Evolutionary conservation across 176 grass and related monocot genomes (phyloP).

Genomic region (Panicum miliaceum): DNA sequence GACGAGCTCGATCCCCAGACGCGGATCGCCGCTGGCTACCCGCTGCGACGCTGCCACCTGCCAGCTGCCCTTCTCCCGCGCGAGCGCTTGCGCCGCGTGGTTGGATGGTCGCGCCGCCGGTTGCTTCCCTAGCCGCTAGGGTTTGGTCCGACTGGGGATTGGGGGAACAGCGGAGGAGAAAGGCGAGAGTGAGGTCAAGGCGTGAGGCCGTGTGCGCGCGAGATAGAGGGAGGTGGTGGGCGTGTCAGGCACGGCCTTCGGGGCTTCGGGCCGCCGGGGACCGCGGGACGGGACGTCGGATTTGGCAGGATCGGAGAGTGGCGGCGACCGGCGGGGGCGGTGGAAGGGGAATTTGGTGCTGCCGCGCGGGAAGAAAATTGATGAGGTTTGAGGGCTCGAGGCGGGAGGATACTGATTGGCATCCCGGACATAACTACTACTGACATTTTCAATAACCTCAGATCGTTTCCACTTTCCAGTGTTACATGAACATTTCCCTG

Average conservation of each 20-base stretch:
- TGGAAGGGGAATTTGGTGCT: slow-evolving; percentile 22
- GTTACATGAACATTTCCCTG: neutral
- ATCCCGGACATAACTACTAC: too few species aligned
- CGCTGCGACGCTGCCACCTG: neutral
- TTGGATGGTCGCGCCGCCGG: neutral
- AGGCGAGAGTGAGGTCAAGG: neutral
- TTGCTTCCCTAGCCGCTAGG: neutral
- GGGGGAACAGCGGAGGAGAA: neutral
- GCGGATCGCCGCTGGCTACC: neutral
- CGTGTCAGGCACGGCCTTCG: neutral
- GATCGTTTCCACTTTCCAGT: neutral
- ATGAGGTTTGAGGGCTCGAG: neutral
- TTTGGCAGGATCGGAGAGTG: neutral
- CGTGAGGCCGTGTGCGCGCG: neutral
- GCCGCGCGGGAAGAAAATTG: slow-evolving; percentile 36
- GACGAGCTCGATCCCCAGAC: neutral
- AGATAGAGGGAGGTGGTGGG: neutral
- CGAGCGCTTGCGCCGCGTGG: neutral
- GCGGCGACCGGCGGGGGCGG: neutral
- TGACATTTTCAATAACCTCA: neutral
- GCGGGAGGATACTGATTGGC: too few species aligned
- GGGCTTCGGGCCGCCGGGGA: too few species aligned
- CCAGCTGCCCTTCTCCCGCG: neutral
- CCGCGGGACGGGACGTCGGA: neutral
- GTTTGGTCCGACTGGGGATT: neutral